phyloP scores from a whole-genome alignment of 2,329 filamentous ascomycete species.

The Colletotrichum cuscutae region DNA sequence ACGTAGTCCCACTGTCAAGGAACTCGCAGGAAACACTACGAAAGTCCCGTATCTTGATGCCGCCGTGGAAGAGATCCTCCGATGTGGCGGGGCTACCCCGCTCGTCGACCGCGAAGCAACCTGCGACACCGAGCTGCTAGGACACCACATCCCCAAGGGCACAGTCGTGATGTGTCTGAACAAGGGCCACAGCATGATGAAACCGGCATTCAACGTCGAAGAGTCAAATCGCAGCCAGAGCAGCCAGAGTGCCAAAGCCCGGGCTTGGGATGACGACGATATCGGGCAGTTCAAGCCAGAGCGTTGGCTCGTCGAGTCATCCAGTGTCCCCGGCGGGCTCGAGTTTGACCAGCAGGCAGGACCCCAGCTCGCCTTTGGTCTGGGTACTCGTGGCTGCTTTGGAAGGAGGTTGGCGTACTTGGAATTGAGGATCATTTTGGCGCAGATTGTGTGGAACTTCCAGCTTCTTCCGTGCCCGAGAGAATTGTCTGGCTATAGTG shows the following conservation, averaged over 20 bases:
- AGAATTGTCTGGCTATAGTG: slow-evolving; percentile 33
- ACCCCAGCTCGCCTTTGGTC: slow-evolving; percentile 47
- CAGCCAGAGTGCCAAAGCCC: slow-evolving; percentile 39
- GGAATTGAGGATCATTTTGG: slow-evolving; percentile 47
- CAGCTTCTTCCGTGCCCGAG: slow-evolving; percentile 43
- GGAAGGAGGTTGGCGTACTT: slow-evolving; percentile 49
- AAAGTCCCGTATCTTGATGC: slow-evolving; percentile 49
- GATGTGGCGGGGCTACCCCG: slow-evolving; percentile 43
- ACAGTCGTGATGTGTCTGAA: slow-evolving; percentile 44
- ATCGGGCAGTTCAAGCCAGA: slow-evolving; percentile 47
- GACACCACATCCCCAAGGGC: slow-evolving; percentile 46
- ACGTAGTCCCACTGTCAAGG: slow-evolving; percentile 43
- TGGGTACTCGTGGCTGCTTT: slow-evolving; percentile 50
- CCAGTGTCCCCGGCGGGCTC: slow-evolving; percentile 15
- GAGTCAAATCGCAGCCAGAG: slow-evolving; percentile 42
- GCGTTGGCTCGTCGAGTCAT: slow-evolving; percentile 46
- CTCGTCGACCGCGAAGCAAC: slow-evolving; percentile 43
- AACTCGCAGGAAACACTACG: slow-evolving; percentile 39
- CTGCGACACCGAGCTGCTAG: slow-evolving; percentile 47
- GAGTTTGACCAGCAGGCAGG: slow-evolving; percentile 47
- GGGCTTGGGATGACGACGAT: slow-evolving; percentile 45
- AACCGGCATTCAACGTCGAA: slow-evolving; percentile 40
- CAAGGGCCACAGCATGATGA: slow-evolving; percentile 42
- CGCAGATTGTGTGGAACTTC: slow-evolving; percentile 52
- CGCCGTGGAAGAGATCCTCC: slow-evolving; percentile 48